Percentiles rank a stretch among this genome's conserved stretches.
Conservation (phyloP, 1,284 basidiomycete species). For the Agaricales sp. region DNA sequence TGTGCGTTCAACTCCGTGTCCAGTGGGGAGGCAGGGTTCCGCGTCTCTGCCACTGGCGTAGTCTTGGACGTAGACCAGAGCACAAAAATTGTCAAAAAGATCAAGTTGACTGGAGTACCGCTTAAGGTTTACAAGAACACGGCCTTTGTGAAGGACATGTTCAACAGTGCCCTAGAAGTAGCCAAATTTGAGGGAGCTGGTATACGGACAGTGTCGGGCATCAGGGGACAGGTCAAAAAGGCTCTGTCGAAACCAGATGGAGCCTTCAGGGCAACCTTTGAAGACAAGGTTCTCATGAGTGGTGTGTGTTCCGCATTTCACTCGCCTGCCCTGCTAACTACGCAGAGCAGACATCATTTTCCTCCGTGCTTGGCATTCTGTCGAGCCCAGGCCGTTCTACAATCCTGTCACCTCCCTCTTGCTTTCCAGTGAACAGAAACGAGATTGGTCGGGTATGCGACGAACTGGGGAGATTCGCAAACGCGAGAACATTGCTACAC, state of each 20-base stretch:
- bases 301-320: constrained; percentile 42
- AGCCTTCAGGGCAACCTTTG: constrained; percentile 92
- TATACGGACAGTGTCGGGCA: constrained; percentile 90
- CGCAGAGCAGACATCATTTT: constrained; percentile 77
- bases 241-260: constrained; percentile 91
- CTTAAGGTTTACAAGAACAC: constrained; percentile 99
- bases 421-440: constrained; percentile 57
- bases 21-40: constrained; percentile 64
- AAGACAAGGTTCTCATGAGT: constrained; percentile 95
- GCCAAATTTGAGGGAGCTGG: constrained; percentile 98
- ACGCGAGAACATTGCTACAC: constrained; percentile 79
- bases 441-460: constrained; percentile 87
- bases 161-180: constrained; percentile 85
- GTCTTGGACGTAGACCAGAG: constrained; percentile 90
- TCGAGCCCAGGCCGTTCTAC: constrained; percentile 93
- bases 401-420: constrained; percentile 93
- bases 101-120: constrained; percentile 92
- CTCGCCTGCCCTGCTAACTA: constrained; percentile 3
- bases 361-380: constrained; percentile 93
- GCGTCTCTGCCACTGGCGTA: constrained; percentile 90
- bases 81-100: constrained; percentile 95
- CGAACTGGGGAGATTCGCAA: constrained; percentile 88
- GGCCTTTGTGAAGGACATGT: constrained; percentile 98
- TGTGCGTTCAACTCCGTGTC: constrained; percentile 91
- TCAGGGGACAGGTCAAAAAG: constrained; percentile 96